Percentiles rank a stretch among this genome's conserved stretches.
phyloP scores from a whole-genome alignment of 345 rosid genomes.

The Ricinus communis region DNA sequence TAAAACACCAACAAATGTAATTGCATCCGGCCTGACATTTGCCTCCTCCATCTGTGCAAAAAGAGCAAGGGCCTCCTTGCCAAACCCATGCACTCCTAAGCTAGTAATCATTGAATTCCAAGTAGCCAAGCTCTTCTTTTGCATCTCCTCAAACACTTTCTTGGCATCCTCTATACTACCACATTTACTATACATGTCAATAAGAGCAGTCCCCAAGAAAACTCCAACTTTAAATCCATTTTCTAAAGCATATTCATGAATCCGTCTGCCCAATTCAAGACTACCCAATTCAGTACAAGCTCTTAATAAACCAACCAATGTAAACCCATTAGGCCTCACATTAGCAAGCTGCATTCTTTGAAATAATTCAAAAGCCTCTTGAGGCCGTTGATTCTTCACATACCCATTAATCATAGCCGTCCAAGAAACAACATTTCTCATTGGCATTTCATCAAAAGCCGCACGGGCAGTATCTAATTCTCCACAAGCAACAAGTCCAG shows the following conservation, averaged over 20 bases:
- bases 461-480: slow-evolving; percentile 47
- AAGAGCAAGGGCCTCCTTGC: slow-evolving; percentile 57
- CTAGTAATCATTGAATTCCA: slow-evolving; percentile 85
- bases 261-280: slow-evolving; percentile 54
- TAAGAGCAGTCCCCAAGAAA: slow-evolving; percentile 70
- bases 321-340: slow-evolving; percentile 63
- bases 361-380: slow-evolving; percentile 61
- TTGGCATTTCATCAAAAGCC: slow-evolving; percentile 55
- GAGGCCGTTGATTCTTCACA: slow-evolving; percentile 42
- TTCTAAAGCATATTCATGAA: slow-evolving; percentile 59
- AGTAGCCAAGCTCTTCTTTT: slow-evolving; percentile 55
- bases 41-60: slow-evolving; percentile 56
- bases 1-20: slow-evolving; percentile 74
- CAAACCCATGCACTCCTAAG: slow-evolving; percentile 77
- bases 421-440: slow-evolving; percentile 68
- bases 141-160: slow-evolving; percentile 52
- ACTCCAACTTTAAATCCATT: slow-evolving; percentile 49
- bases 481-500: slow-evolving; percentile 55
- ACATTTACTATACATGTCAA: slow-evolving; percentile 63
- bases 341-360: slow-evolving; percentile 51
- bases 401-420: slow-evolving; percentile 67
- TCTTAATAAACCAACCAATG: slow-evolving; percentile 56
- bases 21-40: slow-evolving; percentile 52
- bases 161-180: slow-evolving; percentile 59
- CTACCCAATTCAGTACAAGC: slow-evolving; percentile 60